Percentiles rank a stretch among this genome's conserved stretches.
These are phyloP conservation scores for Ceratocystiopsis minuta DNA, from an alignment of 2,329 filamentous ascomycete species.

Conservation along the genomic window DNA sequence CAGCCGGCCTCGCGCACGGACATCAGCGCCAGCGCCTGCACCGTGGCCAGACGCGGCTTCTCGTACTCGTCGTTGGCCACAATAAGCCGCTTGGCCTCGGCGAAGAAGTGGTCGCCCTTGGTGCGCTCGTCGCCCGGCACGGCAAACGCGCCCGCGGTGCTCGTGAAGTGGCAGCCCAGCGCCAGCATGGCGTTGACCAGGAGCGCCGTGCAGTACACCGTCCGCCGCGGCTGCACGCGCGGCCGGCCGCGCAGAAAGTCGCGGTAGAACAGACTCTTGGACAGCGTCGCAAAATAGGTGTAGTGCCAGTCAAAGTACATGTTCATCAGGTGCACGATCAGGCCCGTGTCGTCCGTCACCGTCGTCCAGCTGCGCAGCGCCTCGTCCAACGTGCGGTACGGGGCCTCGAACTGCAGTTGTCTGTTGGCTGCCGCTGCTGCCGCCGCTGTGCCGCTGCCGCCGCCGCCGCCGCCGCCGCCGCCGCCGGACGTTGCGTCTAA, in stretches of 20 bases:
- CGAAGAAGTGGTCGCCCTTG: constrained; percentile 91
- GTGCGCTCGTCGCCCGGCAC: constrained; percentile 60
- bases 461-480: no score
- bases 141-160: constrained; percentile 51
- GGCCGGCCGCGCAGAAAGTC: constrained; percentile 63
- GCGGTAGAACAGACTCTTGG: constrained; percentile 68
- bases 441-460: no score
- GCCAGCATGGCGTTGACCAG: constrained; percentile 90
- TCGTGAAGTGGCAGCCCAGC: constrained; percentile 84
- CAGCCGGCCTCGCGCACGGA: constrained; percentile 91
- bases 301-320: constrained; percentile 99
- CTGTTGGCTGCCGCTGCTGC: no score
- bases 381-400: constrained; percentile 33
- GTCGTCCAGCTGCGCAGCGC: constrained; percentile 74
- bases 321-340: constrained; percentile 75
- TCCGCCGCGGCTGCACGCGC: constrained; percentile 29
- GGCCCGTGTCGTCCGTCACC: constrained; percentile 60
- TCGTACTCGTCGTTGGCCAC: constrained; percentile 88
- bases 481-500: no score
- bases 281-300: constrained; percentile 82
- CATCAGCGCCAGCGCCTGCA: constrained; percentile 89
- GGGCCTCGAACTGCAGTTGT: constrained; percentile 23
- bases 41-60: constrained; percentile 70
- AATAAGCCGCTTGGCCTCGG: constrained; percentile 76
- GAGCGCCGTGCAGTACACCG: constrained; percentile 70